Base-by-base conservation (phyloP, 2,329 filamentous ascomycete genomes). In the Pseudogymnoascus sp. region DNA sequence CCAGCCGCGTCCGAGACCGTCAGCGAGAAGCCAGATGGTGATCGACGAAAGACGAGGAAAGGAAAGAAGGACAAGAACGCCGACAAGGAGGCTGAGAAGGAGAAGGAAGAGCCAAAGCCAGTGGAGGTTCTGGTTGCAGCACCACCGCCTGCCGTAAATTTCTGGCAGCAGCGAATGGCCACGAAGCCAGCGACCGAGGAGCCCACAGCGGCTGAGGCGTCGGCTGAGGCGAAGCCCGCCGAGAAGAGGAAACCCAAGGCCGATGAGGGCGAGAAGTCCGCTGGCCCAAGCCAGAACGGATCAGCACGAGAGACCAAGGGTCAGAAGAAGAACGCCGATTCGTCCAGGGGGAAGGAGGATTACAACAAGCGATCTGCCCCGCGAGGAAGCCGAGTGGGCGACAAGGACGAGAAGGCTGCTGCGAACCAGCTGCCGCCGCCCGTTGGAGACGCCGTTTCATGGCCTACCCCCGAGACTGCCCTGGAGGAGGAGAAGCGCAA, bases 391-490 rank as follows among this genome's bases (percentile, higher is more conserved):
- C 70, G 69, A 65, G 54, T 37, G 5, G 43, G 28, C 31, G 72
- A 75, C 37, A 74, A 70, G 62, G 74, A 73, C 64, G 74, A 73
- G 62, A 75, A 74, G 64, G 62, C 64, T 51, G 61, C 68, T 21
- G 57, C 65, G n/a, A 73, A 73, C 13, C 71, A 75, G 54, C 73
- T 78, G 45, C 79, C 84, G 36, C 90, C 90, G 25, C 82, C 90
- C 1, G 88, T 91, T 57, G 86, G 84, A 65, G 93, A 98, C 75
- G 83, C 90, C 61, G 80, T 85, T 62, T 87, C 87, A 19, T 99
- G 95, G 95, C 95, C 95, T 14, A 98, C 93, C 2, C 92, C 92
- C 0, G 91, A 96, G 70, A 87, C 82, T 61, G 89, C 87, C 1
- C 85, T 88, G 62, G 86, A 88, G 61, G 92, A 95, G 69, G 85